Conservation (phyloP, 495 filamentous ascomycete genomes). For the Hypoxylon crocopeplum region DNA sequence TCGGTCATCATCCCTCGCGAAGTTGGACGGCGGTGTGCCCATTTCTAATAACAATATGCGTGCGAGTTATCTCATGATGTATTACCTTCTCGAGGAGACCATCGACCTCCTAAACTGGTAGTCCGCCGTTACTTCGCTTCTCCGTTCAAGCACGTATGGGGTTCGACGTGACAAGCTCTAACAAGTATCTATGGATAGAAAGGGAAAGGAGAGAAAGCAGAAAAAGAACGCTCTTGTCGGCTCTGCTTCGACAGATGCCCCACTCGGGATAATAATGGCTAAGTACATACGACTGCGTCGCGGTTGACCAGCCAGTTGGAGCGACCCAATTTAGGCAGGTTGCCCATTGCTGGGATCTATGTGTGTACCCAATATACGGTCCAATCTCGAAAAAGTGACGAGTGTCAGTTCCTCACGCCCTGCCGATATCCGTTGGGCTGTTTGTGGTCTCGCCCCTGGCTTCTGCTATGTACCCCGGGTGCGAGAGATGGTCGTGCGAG, state of each 20-base stretch:
- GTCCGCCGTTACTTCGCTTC: too few species aligned
- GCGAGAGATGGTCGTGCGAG: too few species aligned
- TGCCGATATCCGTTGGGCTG: not conserved
- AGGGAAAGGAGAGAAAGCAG: too few species aligned
- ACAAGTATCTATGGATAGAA: not conserved
- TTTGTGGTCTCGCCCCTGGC: constrained; percentile 9
- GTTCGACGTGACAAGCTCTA: not conserved
- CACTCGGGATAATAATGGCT: constrained; percentile 19
- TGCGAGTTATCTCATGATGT: too few species aligned
- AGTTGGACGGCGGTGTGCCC: too few species aligned
- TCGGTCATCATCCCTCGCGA: too few species aligned
- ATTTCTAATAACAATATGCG: too few species aligned
- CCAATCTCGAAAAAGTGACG: constrained; percentile 14
- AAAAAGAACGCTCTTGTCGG: not conserved
- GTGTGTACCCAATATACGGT: constrained; percentile 1
- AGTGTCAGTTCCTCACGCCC: constrained; percentile 7
- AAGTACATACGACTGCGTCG: constrained; percentile 14
- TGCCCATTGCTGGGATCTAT: constrained; percentile 21
- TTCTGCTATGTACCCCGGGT: constrained; percentile 5
- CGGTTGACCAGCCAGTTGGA: constrained; percentile 20
- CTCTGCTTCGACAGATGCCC: not conserved
- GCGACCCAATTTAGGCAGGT: constrained; percentile 37
- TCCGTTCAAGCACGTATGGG: too few species aligned
- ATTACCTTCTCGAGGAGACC: too few species aligned
- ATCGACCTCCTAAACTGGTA: not conserved